phyloP scores from a whole-genome alignment of 2,329 filamentous ascomycete species.

The Penicillium polonicum region DNA sequence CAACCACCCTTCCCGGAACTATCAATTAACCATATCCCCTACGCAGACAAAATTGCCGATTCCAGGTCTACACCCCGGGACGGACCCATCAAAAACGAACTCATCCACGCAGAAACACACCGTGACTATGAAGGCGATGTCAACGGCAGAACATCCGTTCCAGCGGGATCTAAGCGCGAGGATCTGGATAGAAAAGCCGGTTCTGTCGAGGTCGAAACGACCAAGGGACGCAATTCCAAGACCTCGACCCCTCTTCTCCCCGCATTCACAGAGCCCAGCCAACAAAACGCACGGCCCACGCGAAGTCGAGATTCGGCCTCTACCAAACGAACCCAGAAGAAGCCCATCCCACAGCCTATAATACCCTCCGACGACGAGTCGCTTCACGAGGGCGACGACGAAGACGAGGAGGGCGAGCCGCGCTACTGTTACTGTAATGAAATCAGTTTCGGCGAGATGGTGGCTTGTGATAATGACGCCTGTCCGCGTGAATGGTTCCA shows the following conservation, averaged over 20 bases:
- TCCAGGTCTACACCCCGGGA: slow-evolving; percentile 56
- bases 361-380: slow-evolving; percentile 44
- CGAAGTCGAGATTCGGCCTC: slow-evolving; percentile 35
- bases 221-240: slow-evolving; percentile 42
- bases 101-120: slow-evolving; percentile 38
- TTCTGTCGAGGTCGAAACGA: slow-evolving; percentile 35
- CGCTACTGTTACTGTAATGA: slow-evolving; percentile 78
- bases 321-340: slow-evolving; percentile 41
- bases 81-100: slow-evolving; percentile 30
- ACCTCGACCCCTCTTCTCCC: slow-evolving; percentile 42
- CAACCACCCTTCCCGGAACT: slow-evolving; percentile 28
- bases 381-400: slow-evolving; percentile 55
- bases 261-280: slow-evolving; percentile 36
- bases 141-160: slow-evolving; percentile 14
- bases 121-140: slow-evolving; percentile 32
- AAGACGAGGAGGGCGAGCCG: slow-evolving; percentile 67
- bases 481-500: slow-evolving; percentile 82
- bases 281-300: slow-evolving; percentile 37
- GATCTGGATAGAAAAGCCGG: slow-evolving; percentile 36
- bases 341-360: slow-evolving; percentile 26
- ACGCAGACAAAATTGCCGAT: slow-evolving; percentile 46
- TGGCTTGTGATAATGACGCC: slow-evolving; percentile 71
- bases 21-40: slow-evolving; percentile 23
- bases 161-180: slow-evolving; percentile 35
- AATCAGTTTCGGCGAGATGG: slow-evolving; percentile 81